Percentiles rank a stretch among this genome's conserved stretches.
These are phyloP conservation scores for Alternaria novae-zelandiae DNA, from an alignment of 2,329 filamentous ascomycete genomes.

Conservation along the genomic window DNA sequence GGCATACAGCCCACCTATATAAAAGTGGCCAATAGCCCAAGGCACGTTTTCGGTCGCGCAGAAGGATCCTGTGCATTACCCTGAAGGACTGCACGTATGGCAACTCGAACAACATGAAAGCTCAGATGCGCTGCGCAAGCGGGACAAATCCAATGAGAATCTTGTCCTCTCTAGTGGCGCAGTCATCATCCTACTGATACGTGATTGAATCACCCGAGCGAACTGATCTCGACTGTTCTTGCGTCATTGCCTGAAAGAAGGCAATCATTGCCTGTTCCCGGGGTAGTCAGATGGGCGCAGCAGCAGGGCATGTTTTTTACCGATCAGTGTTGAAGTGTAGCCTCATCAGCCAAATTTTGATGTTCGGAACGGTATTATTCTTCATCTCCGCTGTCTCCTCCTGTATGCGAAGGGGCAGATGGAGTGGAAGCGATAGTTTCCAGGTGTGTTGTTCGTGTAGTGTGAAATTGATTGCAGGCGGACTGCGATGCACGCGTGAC, in stretches of 20 bases:
- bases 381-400: background rate
- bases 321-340: background rate
- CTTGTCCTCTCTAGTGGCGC: slow-evolving; percentile 17
- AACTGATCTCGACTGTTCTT: slow-evolving; percentile 18
- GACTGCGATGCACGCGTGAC: background rate
- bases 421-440: background rate
- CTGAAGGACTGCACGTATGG: background rate
- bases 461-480: background rate
- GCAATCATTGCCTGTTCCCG: slow-evolving; percentile 37
- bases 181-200: slow-evolving; percentile 5
- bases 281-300: background rate
- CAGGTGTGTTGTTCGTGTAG: background rate
- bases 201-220: slow-evolving; percentile 11
- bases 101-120: background rate
- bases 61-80: background rate
- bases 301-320: background rate
- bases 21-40: too few relatives aligned
- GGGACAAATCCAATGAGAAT: slow-evolving; percentile 25
- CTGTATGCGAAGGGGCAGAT: background rate
- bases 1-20: too few relatives aligned
- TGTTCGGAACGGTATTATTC: background rate
- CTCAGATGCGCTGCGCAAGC: slow-evolving; percentile 12
- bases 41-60: too few relatives aligned
- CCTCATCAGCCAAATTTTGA: background rate
- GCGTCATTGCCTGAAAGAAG: slow-evolving; percentile 42